A percentile compares a stretch with the other conserved stretches of the same genome.
These are phyloP conservation scores for Irpex sp. DNA, from an alignment of 1,284 basidiomycete genomes.

Conservation along the genomic window DNA sequence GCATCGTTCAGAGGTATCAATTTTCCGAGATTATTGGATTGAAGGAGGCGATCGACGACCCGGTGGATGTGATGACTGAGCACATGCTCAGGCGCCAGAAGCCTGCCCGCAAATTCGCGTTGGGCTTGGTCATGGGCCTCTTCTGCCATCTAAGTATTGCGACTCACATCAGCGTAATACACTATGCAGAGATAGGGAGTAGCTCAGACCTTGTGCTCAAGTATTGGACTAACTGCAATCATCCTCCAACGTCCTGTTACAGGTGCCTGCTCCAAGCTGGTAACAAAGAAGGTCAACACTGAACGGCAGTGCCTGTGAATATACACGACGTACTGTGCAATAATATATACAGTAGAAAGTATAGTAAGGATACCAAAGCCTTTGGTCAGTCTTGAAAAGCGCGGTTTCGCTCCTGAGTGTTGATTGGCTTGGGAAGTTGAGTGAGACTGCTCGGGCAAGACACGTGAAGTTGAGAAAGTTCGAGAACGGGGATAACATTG, in stretches of 20 bases:
- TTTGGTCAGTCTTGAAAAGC: too few species aligned
- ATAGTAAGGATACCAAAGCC: too few species aligned
- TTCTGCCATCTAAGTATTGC: constrained; percentile 42
- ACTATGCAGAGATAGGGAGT: background rate
- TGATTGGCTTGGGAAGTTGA: too few species aligned
- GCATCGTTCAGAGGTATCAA: constrained; percentile 35
- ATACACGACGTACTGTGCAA: too few species aligned
- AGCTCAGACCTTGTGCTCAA: constrained; percentile 49
- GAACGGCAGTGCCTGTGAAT: too few species aligned
- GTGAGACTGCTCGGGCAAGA: too few species aligned
- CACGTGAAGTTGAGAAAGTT: too few species aligned
- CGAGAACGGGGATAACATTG: too few species aligned
- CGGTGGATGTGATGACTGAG: constrained; percentile 63
- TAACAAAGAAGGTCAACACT: background rate
- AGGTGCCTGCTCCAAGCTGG: constrained; percentile 75
- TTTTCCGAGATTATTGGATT: constrained; percentile 67
- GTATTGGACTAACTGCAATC: constrained; percentile 67
- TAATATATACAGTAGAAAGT: too few species aligned
- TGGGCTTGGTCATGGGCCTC: constrained; percentile 50
- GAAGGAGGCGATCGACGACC: constrained; percentile 73
- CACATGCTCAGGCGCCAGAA: constrained; percentile 71
- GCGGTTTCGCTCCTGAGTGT: too few species aligned
- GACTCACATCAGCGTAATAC: background rate
- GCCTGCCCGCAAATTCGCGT: constrained; percentile 49
- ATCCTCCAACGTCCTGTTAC: constrained; percentile 84